phyloP scores from a whole-genome alignment of 495 filamentous ascomycete genomes.

The Tuber brumale region DNA sequence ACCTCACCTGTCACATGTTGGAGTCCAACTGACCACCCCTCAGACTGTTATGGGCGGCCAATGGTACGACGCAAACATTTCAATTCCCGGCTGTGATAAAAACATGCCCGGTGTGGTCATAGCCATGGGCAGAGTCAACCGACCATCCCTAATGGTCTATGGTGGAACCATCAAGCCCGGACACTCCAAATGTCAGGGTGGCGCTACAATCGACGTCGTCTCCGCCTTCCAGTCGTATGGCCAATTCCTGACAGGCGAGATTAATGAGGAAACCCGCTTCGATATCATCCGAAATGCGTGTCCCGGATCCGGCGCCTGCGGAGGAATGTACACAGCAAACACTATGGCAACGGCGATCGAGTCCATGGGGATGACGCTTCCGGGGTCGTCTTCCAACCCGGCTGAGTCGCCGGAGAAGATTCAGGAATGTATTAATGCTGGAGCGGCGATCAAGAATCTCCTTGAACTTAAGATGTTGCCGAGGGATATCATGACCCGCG shows the following conservation, averaged over 20 bases:
- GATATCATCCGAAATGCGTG: conserved; percentile 95
- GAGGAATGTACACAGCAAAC: conserved; percentile 99
- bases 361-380: conserved; percentile 88
- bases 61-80: conserved; percentile 99
- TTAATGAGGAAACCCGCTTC: conserved; percentile 80
- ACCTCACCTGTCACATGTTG: neutral
- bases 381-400: conserved; percentile 86
- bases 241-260: conserved; percentile 85
- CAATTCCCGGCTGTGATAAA: conserved; percentile 98
- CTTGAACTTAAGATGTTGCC: conserved; percentile 84
- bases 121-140: conserved; percentile 92
- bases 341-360: conserved; percentile 98
- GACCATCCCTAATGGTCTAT: conserved; percentile 94
- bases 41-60: conserved; percentile 98
- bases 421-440: conserved; percentile 75
- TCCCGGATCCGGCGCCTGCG: conserved; percentile 87
- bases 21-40: conserved; percentile 40
- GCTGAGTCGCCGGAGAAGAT: conserved; percentile 81
- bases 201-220: conserved; percentile 83
- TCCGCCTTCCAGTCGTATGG: conserved; percentile 98
- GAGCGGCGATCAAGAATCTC: conserved; percentile 77
- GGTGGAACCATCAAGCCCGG: conserved; percentile 91
- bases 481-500: conserved; percentile 78
- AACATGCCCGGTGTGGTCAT: conserved; percentile 99
- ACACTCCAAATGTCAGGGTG: conserved; percentile 62